phyloP scores from a whole-genome alignment of 192 early-diverging fungal genomes.

The Coemansia sp. region DNA sequence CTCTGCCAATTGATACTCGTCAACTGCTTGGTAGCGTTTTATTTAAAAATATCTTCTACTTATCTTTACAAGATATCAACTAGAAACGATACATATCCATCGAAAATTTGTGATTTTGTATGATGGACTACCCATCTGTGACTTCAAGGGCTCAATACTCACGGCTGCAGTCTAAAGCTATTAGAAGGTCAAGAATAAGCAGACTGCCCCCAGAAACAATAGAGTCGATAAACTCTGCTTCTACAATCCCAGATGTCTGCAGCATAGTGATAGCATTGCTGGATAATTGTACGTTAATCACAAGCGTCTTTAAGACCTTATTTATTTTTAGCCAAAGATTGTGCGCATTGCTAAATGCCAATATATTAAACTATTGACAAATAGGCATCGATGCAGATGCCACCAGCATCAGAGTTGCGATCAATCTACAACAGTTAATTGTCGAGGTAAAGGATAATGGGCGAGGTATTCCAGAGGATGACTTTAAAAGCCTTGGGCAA shows the following conservation, averaged over 20 bases:
- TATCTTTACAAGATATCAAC: background rate
- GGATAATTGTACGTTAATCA: constrained; percentile 32
- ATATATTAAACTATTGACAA: background rate
- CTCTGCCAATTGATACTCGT: background rate
- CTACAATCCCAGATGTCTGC: constrained; percentile 27
- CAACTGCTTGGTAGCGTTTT: background rate
- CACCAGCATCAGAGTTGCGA: constrained; percentile 23
- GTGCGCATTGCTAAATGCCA: background rate
- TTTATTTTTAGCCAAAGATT: background rate
- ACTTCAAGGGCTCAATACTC: background rate
- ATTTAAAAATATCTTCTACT: background rate
- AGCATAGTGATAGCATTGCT: constrained; percentile 27
- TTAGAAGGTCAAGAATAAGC: background rate
- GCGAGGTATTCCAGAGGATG: constrained; percentile 16
- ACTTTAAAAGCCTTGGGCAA: constrained; percentile 22
- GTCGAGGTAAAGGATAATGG: constrained; percentile 39
- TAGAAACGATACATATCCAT: background rate
- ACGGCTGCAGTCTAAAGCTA: background rate
- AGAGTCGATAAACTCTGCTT: constrained; percentile 23
- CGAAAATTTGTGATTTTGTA: background rate
- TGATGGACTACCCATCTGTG: background rate
- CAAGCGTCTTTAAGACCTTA: background rate
- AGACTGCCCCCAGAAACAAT: background rate
- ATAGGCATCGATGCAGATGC: constrained; percentile 46
- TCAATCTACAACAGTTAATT: constrained; percentile 15